phyloP scores from a whole-genome alignment of 169 alveolate species.

The Plasmodium sp. region DNA sequence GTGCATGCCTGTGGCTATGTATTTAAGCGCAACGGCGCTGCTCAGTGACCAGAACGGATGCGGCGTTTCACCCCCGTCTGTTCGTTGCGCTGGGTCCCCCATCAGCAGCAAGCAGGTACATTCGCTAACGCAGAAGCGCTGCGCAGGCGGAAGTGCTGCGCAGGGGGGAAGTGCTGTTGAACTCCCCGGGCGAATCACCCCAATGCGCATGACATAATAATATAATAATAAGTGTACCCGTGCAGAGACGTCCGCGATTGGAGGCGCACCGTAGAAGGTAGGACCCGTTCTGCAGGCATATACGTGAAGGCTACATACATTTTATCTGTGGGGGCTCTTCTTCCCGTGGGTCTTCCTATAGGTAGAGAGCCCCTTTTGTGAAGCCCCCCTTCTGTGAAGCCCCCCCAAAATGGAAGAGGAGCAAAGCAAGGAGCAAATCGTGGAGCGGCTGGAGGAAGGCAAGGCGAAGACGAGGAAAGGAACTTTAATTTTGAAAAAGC shows the following conservation, averaged over 20 bases:
- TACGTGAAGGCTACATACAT: neutral
- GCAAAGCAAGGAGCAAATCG: constrained; percentile 13
- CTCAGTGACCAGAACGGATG: neutral
- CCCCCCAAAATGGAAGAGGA: constrained; percentile 12
- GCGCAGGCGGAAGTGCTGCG: neutral
- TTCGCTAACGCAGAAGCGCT: neutral
- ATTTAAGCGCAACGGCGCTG: neutral
- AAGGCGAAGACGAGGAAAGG: constrained; percentile 63
- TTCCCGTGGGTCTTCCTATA: too few species aligned
- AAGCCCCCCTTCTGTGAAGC: too few species aligned
- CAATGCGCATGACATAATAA: neutral
- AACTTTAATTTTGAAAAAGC: constrained; percentile 12
- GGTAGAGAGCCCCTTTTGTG: neutral
- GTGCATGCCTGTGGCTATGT: neutral
- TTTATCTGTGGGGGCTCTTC: neutral
- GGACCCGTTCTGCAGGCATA: neutral
- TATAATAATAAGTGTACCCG: neutral
- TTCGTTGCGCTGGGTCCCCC: neutral
- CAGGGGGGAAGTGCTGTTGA: neutral
- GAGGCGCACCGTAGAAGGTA: neutral
- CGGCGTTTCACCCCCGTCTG: neutral
- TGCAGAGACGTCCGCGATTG: neutral
- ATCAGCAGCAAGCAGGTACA: neutral
- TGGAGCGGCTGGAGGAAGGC: neutral
- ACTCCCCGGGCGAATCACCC: neutral